Conservation (phyloP, 177 flowering plant species). For the Vitis hybrid region DNA sequence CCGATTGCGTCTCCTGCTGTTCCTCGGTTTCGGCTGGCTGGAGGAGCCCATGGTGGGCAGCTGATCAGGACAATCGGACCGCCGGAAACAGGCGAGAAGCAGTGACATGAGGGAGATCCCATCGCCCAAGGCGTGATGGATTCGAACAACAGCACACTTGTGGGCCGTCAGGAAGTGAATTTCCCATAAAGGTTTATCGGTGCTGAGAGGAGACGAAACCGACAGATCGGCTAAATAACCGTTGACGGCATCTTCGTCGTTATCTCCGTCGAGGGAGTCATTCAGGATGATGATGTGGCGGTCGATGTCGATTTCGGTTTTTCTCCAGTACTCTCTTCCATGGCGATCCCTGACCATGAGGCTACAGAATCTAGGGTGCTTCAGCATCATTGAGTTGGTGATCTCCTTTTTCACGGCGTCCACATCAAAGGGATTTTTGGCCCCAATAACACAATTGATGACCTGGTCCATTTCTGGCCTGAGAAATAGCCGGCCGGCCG, state of each 20-base stretch:
- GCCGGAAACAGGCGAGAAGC: conserved; percentile 43
- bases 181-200: conserved; percentile 81
- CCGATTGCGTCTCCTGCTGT: conserved; percentile 7
- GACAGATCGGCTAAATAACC: conserved; percentile 61
- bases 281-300: conserved; percentile 45
- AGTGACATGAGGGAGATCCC: conserved; percentile 75
- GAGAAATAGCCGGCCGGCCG: conserved; percentile 67
- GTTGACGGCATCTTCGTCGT: conserved; percentile 43
- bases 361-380: conserved; percentile 72
- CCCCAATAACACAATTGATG: conserved; percentile 54
- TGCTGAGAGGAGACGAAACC: conserved; percentile 46
- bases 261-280: conserved; percentile 8
- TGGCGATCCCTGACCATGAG: conserved; percentile 44
- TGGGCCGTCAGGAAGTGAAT: conserved; percentile 50
- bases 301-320: conserved; percentile 47
- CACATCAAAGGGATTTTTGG: conserved; percentile 36
- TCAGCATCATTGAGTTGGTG: conserved; percentile 34
- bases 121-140: conserved; percentile 82
- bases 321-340: conserved; percentile 60
- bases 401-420: conserved; percentile 32
- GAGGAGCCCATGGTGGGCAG: conserved; percentile 16
- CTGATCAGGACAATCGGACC: conserved; percentile 23
- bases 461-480: conserved; percentile 51
- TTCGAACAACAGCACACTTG: conserved; percentile 40
- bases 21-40: neutral